These are phyloP conservation scores for Castanea sativa DNA, from an alignment of 306 rosid species.

Conservation along the genomic window DNA sequence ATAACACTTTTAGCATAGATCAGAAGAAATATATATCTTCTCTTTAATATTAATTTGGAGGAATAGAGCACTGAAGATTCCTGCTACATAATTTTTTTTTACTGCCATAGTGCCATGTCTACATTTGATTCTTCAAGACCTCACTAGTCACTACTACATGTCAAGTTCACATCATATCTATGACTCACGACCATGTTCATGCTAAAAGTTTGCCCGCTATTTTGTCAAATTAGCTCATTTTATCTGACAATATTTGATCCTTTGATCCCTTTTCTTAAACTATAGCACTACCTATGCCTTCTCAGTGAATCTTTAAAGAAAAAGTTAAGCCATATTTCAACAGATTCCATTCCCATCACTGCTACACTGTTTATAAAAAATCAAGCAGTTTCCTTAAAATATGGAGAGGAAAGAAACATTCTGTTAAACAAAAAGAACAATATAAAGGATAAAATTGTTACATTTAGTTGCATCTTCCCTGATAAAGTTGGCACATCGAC, in stretches of 20 bases:
- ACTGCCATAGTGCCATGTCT: not conserved
- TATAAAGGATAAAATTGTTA: conserved; percentile 34
- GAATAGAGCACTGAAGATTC: not conserved
- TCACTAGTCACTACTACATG: not conserved
- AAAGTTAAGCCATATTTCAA: not conserved
- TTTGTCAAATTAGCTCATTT: not conserved
- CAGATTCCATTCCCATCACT: not conserved
- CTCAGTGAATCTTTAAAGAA: not conserved
- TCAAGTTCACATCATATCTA: not conserved
- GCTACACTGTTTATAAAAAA: not conserved
- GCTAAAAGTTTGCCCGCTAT: not conserved
- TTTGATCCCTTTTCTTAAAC: not conserved
- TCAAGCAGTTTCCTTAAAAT: not conserved
- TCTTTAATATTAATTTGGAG: not conserved
- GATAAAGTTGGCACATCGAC: conserved; percentile 87
- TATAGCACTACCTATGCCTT: not conserved
- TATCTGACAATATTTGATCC: conserved; percentile 4
- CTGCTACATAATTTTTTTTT: not conserved
- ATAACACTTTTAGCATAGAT: not conserved
- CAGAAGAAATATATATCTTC: not conserved
- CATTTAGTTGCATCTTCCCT: conserved; percentile 70
- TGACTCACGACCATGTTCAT: not conserved
- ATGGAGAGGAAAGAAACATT: not conserved
- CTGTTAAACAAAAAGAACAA: conserved; percentile 11
- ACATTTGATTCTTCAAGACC: not conserved